These are phyloP conservation scores for Adansonia digitata DNA, from an alignment of 345 rosid genomes.

Conservation along the genomic window DNA sequence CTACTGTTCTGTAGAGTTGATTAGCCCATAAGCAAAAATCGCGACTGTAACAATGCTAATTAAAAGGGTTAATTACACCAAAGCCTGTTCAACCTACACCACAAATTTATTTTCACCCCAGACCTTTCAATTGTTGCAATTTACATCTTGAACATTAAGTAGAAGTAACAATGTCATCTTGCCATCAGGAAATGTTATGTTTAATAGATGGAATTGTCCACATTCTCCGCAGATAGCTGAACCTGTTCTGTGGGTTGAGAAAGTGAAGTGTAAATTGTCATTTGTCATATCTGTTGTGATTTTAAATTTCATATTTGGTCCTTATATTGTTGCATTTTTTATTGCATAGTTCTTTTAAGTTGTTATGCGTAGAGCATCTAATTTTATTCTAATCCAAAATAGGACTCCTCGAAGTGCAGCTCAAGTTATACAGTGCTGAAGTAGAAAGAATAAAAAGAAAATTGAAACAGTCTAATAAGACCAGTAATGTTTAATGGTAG, in stretches of 20 bases:
- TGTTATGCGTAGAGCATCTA: not conserved
- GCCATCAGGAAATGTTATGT: not conserved
- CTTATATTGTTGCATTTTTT: not conserved
- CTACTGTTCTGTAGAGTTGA: not conserved
- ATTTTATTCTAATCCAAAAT: not conserved
- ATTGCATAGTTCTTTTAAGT: not conserved
- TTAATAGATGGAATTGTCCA: not conserved
- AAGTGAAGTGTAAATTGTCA: not conserved
- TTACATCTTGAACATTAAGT: not conserved
- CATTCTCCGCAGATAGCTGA: not conserved
- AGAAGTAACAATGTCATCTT: not conserved
- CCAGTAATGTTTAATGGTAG: not conserved
- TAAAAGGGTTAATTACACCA: not conserved
- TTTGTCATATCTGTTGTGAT: not conserved
- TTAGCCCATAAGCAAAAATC: not conserved
- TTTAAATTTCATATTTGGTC: not conserved
- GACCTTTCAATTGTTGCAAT: not conserved
- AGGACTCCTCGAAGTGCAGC: not conserved
- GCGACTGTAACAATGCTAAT: not conserved
- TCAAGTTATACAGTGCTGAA: not conserved
- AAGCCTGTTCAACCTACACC: not conserved
- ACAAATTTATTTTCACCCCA: not conserved
- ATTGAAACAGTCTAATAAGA: not conserved
- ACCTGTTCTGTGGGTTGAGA: not conserved
- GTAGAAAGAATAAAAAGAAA: not conserved